These are phyloP conservation scores for Lecanoromycetidae sp. DNA, from an alignment of 2,329 filamentous ascomycete species.

Conservation along the genomic window DNA sequence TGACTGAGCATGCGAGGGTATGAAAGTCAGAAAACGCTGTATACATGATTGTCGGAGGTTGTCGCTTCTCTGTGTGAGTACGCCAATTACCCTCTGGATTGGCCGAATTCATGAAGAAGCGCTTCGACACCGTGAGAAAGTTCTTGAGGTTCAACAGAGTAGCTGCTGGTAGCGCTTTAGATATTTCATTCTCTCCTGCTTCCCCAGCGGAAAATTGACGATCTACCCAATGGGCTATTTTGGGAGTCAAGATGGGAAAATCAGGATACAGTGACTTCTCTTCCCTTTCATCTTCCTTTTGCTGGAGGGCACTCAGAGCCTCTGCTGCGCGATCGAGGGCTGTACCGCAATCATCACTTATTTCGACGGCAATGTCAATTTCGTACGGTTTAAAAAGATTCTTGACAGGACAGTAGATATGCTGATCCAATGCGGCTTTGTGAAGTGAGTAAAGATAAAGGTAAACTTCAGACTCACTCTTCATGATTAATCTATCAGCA, in stretches of 20 bases:
- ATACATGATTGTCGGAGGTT: slow-evolving; percentile 55
- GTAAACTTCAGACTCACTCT: slow-evolving; percentile 61
- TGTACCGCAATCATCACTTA: slow-evolving; percentile 52
- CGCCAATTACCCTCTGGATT: slow-evolving; percentile 56
- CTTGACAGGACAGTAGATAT: slow-evolving; percentile 22
- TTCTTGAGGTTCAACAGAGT: slow-evolving; percentile 45
- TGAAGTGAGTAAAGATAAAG: slow-evolving; percentile 56
- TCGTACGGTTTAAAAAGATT: slow-evolving; percentile 40
- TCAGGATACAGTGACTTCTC: slow-evolving; percentile 52
- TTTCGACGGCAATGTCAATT: slow-evolving; percentile 59
- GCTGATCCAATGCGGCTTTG: slow-evolving; percentile 34
- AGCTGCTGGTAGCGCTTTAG: slow-evolving; percentile 36
- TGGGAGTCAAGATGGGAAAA: slow-evolving; percentile 51
- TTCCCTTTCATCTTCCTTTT: slow-evolving; percentile 46
- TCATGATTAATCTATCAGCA: slow-evolving; percentile 51
- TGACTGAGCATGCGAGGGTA: slow-evolving; percentile 53
- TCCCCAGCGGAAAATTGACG: slow-evolving; percentile 24
- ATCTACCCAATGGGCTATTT: slow-evolving; percentile 26
- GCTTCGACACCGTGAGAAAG: slow-evolving; percentile 53
- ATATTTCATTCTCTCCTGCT: slow-evolving; percentile 18
- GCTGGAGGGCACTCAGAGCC: slow-evolving; percentile 51
- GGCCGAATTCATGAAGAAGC: slow-evolving; percentile 62
- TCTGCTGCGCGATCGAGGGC: slow-evolving; percentile 59
- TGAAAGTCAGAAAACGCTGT: slow-evolving; percentile 69
- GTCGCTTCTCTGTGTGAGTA: slow-evolving; percentile 38